Conservation (phyloP, 305 asterid genomes). For the Fraxinus baroniana region DNA sequence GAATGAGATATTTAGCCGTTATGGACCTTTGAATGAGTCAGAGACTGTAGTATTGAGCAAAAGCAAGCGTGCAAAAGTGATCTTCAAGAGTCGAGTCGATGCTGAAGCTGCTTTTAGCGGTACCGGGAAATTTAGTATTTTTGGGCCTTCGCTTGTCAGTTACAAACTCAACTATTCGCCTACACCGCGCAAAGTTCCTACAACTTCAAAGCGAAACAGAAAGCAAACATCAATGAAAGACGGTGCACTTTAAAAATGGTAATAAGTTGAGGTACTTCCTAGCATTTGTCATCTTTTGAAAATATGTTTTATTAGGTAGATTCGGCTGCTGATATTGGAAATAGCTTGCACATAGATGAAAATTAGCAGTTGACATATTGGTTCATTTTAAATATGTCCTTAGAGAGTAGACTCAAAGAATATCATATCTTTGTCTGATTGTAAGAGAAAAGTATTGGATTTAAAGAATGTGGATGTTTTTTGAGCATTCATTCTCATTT, state of each 20-base stretch:
- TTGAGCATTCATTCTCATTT: not conserved
- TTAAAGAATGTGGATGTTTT: slow-evolving; percentile 16
- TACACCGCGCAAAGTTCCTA: slow-evolving; percentile 30
- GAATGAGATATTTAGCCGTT: slow-evolving; percentile 33
- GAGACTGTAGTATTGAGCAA: slow-evolving; percentile 30
- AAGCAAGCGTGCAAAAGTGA: slow-evolving; percentile 37
- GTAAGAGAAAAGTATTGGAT: slow-evolving; percentile 11
- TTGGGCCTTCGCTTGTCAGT: slow-evolving; percentile 73
- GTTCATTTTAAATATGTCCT: slow-evolving; percentile 23
- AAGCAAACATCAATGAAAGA: slow-evolving; percentile 25
- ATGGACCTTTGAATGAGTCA: slow-evolving; percentile 38
- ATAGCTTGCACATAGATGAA: slow-evolving; percentile 28
- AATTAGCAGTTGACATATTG: slow-evolving; percentile 34
- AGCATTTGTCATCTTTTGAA: slow-evolving; percentile 1
- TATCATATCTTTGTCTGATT: not conserved
- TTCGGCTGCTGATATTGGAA: slow-evolving; percentile 17
- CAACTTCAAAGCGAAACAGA: slow-evolving; percentile 36
- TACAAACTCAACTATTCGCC: slow-evolving; percentile 50
- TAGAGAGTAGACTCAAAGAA: slow-evolving; percentile 15
- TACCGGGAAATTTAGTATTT: slow-evolving; percentile 58
- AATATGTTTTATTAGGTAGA: slow-evolving; percentile 16
- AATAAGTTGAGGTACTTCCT: slow-evolving; percentile 21
- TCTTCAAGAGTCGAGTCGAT: slow-evolving; percentile 31
- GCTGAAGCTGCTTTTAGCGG: slow-evolving; percentile 72
- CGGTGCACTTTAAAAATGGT: slow-evolving; percentile 28